Base-by-base conservation (phyloP, 176 grass and related monocot genomes). In the Zoysia japonica region DNA sequence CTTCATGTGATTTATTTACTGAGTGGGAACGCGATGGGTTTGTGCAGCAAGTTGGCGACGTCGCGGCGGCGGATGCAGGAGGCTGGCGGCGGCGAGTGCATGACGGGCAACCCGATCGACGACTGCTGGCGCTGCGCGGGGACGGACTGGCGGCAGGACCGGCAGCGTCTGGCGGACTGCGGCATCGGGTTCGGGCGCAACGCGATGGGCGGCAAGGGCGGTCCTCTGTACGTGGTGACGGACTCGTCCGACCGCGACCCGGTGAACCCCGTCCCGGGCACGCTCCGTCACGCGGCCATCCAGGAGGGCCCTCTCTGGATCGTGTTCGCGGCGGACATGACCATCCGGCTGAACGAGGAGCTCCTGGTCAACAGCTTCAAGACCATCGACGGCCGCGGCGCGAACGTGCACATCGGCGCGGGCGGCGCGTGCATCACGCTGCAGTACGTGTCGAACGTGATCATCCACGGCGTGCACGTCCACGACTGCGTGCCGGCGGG, bases 261-360 rank as follows among this genome's bases (percentile, higher is more conserved):
- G 28, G 96, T 98, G 56, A 95, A 87, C 87, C 96, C 96, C 0
- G 9, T 6, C 4, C 88, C 90, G 0, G 96, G 96, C 40, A 98
- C 92, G 7, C 92, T 98, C 73, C 92, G 96, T 0, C 80, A 98
- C 84, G 96, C 81, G 50, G 90, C 38, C n/a, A 90, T 98, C 90
- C 92, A 98, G 84, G 96, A 98, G 5, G 96, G 90, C 8, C 96
- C 96, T 0, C 90, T 98, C 7, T 98, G 96, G 96, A 98, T 98
- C 84, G 82, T 90, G 20, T 98, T 98, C 85, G 70, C 83, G 10
- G 48, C 44, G 35, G 96, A 95, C 90, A 98, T 98, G 96, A 69
- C 67, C 81, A 95, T 98, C 81, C 92, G 85, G 0, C 90, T 98
- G 0, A 87, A 73, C 57, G 83, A 95, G 85, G 96, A 94, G 85